Evolutionary conservation across 139 green algal species (phyloP).

Genomic region (Yamagishiella unicocca): DNA sequence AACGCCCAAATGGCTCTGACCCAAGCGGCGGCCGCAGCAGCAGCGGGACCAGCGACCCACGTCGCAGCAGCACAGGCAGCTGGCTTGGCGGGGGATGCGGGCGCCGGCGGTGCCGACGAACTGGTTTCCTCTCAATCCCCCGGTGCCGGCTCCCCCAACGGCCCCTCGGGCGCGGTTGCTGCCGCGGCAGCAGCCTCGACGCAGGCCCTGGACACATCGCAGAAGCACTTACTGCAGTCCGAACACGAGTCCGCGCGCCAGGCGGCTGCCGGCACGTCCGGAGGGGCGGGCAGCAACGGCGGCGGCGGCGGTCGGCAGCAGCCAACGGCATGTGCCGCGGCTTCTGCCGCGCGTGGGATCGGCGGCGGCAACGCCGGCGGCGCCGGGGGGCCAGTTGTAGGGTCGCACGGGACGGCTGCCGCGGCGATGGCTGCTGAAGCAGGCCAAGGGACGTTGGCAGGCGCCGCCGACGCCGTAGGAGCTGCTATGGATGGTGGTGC

Average conservation of each 20-base stretch:
- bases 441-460: neutral
- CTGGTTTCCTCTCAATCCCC: too few relatives aligned
- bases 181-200: neutral
- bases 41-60: neutral
- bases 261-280: neutral
- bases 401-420: neutral
- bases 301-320: neutral
- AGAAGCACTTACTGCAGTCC: slow-evolving; percentile 23
- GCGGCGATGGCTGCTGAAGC: neutral
- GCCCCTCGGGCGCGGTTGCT: neutral
- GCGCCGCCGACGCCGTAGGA: neutral
- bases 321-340: neutral
- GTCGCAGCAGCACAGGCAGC: too few relatives aligned
- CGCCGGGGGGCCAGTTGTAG: neutral
- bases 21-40: slow-evolving; percentile 15
- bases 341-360: neutral
- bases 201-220: slow-evolving; percentile 16
- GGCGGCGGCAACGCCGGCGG: neutral
- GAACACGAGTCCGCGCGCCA: neutral
- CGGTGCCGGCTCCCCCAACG: too few relatives aligned
- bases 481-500: neutral
- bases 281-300: neutral
- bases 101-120: too few relatives aligned
- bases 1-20: slow-evolving; percentile 6
- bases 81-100: too few relatives aligned